A percentile compares a stretch with the other conserved stretches of the same genome.
phyloP scores from a whole-genome alignment of 352 stramenopile genomes.

The Globisporangium canariense region DNA sequence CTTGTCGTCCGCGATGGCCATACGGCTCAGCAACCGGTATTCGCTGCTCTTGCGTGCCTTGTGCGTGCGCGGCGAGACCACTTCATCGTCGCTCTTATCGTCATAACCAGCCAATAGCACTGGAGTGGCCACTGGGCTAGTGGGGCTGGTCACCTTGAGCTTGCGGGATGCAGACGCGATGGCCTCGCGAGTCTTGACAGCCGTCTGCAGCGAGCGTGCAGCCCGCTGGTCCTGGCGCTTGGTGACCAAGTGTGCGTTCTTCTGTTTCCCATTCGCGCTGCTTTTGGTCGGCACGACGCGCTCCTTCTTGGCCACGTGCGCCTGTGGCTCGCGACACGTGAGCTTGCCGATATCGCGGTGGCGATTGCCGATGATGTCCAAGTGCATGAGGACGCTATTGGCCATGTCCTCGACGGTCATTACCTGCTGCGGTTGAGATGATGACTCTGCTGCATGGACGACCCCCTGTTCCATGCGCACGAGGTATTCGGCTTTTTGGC shows the following conservation, averaged over 20 bases:
- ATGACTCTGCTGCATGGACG: not conserved
- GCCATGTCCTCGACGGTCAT: slow-evolving; percentile 33
- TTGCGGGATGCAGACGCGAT: slow-evolving; percentile 38
- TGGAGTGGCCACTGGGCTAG: not conserved
- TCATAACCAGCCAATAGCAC: not conserved
- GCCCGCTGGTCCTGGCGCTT: slow-evolving; percentile 57
- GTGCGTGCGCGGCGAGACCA: slow-evolving; percentile 19
- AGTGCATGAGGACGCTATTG: slow-evolving; percentile 42
- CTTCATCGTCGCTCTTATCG: slow-evolving; percentile 12
- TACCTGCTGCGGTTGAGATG: not conserved
- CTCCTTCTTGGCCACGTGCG: slow-evolving; percentile 36
- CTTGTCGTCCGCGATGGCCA: slow-evolving; percentile 44
- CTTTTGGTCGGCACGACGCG: slow-evolving; percentile 27
- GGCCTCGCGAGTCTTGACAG: slow-evolving; percentile 37
- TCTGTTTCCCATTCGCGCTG: slow-evolving; percentile 25
- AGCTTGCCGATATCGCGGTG: slow-evolving; percentile 62
- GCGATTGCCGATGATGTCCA: slow-evolving; percentile 68
- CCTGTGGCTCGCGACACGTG: slow-evolving; percentile 44
- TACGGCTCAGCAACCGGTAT: slow-evolving; percentile 45
- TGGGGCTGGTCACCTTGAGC: slow-evolving; percentile 13
- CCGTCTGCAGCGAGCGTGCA: slow-evolving; percentile 41
- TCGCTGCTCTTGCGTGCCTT: slow-evolving; percentile 51
- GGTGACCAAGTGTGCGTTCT: slow-evolving; percentile 31
- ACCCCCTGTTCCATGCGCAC: slow-evolving; percentile 24
- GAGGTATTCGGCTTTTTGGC: slow-evolving; percentile 44